Evolutionary conservation across 352 stramenopile species (phyloP).

Genomic region (Pythium rhizo-oryzae): DNA sequence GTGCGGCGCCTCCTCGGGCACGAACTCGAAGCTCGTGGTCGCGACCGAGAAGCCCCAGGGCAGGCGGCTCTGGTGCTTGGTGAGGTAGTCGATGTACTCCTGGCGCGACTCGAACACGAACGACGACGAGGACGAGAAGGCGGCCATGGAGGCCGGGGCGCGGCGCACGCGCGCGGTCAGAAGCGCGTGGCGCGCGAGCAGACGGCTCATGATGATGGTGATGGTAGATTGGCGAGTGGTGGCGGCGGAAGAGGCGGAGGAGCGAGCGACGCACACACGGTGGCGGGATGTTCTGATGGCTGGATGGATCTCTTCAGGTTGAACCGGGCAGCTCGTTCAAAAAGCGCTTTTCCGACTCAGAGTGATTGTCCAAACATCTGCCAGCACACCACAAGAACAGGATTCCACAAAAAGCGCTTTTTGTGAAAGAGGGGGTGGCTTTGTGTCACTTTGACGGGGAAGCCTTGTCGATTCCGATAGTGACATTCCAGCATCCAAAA

Average conservation of each 20-base stretch:
- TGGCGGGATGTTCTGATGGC: too few species aligned
- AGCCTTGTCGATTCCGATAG: neutral
- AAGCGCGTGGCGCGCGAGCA: constrained; percentile 23
- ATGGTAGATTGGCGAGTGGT: neutral
- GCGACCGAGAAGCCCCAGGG: constrained; percentile 86
- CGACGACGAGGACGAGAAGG: constrained; percentile 44
- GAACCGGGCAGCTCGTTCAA: constrained; percentile 2
- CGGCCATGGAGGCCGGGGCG: constrained; percentile 30
- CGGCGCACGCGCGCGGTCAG: constrained; percentile 16
- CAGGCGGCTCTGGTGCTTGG: constrained; percentile 75
- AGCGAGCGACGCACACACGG: too few species aligned
- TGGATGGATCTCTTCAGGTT: constrained; percentile 17
- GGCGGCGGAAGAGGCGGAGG: neutral
- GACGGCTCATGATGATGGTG: constrained; percentile 13
- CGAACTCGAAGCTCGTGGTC: constrained; percentile 85
- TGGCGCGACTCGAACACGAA: constrained; percentile 85
- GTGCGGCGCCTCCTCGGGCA: constrained; percentile 79
- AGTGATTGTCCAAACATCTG: constrained; percentile 27
- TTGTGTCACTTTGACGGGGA: constrained; percentile 6
- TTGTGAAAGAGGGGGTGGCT: neutral
- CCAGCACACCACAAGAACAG: constrained; percentile 16
- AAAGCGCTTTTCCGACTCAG: constrained; percentile 24
- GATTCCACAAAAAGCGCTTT: constrained; percentile 21
- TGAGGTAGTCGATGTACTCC: constrained; percentile 82
- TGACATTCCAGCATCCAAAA: constrained; percentile 8